phyloP scores from a whole-genome alignment of 768 basidiomycete species.

The Calocera viscosa region DNA sequence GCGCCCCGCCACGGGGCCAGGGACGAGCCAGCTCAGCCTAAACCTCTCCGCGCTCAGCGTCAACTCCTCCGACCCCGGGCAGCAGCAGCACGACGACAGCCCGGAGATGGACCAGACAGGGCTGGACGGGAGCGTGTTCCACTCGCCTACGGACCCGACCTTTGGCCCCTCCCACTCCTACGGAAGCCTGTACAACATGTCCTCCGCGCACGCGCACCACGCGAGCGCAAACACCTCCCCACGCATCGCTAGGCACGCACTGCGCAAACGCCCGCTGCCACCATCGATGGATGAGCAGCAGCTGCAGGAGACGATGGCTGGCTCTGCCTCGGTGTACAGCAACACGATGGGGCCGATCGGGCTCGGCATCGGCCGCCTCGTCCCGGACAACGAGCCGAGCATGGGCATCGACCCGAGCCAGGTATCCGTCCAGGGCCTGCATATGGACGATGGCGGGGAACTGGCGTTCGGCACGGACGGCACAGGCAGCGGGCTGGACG shows the following conservation, averaged over 20 bases:
- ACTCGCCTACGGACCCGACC: not conserved
- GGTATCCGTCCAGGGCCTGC: not conserved
- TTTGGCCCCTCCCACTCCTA: not conserved
- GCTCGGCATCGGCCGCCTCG: not conserved
- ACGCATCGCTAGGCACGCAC: not conserved
- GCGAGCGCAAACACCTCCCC: not conserved
- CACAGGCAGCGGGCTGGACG: not conserved
- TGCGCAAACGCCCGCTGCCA: not conserved
- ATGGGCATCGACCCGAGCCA: conserved; percentile 1
- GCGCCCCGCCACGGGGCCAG: not conserved
- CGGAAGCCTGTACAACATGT: not conserved
- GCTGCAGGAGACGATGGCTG: not conserved
- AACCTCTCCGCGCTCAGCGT: conserved; percentile 58
- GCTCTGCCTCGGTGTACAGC: not conserved
- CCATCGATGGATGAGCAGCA: not conserved
- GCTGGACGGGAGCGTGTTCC: not conserved
- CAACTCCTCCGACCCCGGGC: conserved; percentile 37
- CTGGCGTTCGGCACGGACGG: not conserved
- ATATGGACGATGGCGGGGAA: not conserved
- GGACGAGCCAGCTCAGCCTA: conserved; percentile 36
- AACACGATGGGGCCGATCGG: not conserved
- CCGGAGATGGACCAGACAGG: not conserved
- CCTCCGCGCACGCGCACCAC: not conserved
- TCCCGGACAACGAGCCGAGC: not conserved
- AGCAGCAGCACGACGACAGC: not conserved